Evolutionary conservation across 1,139 yeast genomes (phyloP).

Genomic region (Insectozyma bohioensis): DNA sequence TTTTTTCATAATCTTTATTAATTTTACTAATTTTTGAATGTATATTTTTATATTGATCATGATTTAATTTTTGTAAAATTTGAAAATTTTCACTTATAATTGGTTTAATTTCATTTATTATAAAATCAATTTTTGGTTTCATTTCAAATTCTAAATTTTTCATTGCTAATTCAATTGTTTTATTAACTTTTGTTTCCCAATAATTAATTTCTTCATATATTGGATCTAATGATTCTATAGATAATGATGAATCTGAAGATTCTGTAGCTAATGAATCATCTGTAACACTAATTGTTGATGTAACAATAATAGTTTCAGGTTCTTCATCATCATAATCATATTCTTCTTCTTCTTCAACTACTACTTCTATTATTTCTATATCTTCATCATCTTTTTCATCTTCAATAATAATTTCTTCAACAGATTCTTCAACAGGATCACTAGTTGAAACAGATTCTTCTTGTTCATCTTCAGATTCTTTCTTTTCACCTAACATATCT

Average conservation of each 20-base stretch:
- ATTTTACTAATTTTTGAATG: constrained; percentile 48
- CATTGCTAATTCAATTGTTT: constrained; percentile 43
- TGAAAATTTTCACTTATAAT: constrained; percentile 41
- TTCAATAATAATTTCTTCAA: no score
- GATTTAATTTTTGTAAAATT: constrained; percentile 41
- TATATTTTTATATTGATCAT: constrained; percentile 44
- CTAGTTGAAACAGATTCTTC: constrained; percentile 16
- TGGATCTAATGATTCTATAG: constrained; percentile 17
- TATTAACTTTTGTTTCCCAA: constrained; percentile 39
- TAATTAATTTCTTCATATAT: constrained; percentile 29
- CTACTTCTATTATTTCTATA: no score
- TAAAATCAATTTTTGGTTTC: constrained; percentile 31
- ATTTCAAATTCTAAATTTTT: constrained; percentile 42
- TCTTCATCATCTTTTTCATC: constrained; percentile 14
- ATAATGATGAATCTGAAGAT: constrained; percentile 3
- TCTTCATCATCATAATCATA: constrained; percentile 19
- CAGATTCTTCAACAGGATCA: no score
- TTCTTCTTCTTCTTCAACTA: no score
- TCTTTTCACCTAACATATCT: constrained; percentile 20
- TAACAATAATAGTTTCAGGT: constrained; percentile 25
- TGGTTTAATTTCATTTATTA: constrained; percentile 34
- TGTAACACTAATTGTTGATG: constrained; percentile 31
- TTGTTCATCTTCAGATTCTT: constrained; percentile 7
- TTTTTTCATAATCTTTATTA: constrained; percentile 47
- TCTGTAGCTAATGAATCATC: constrained; percentile 8